Evolutionary conservation across 805 yeast species (phyloP).

Genomic region (Ogataea neopini): DNA sequence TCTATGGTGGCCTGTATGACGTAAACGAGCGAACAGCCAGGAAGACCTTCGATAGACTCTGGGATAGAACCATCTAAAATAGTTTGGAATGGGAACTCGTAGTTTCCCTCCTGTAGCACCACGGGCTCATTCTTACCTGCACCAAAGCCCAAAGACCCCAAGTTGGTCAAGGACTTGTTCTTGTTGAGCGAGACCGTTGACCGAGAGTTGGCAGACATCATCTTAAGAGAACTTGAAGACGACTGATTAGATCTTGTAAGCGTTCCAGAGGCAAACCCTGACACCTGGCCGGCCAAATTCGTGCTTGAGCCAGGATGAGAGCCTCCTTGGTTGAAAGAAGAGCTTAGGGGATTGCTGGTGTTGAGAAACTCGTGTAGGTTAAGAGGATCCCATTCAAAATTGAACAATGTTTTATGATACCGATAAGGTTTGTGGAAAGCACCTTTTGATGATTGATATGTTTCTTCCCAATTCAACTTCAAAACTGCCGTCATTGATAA

Average conservation of each 20-base stretch:
- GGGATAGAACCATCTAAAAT: slow-evolving; percentile 81
- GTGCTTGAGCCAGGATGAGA: slow-evolving; percentile 11
- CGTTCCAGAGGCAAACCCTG: slow-evolving; percentile 34
- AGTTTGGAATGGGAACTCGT: slow-evolving; percentile 86
- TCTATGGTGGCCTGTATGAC: slow-evolving; percentile 79
- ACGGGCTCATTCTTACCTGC: slow-evolving; percentile 33
- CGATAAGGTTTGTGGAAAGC: slow-evolving; percentile 45
- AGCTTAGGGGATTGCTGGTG: slow-evolving; percentile 21
- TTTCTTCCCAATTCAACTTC: slow-evolving; percentile 64
- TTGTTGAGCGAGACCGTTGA: slow-evolving; percentile 20
- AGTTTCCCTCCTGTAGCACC: slow-evolving; percentile 68
- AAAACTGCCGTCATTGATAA: slow-evolving; percentile 68
- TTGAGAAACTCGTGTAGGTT: slow-evolving; percentile 47
- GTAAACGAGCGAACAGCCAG: slow-evolving; percentile 73
- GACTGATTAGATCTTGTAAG: slow-evolving; percentile 39
- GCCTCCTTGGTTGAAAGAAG: slow-evolving; percentile 16
- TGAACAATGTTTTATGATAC: slow-evolving; percentile 66
- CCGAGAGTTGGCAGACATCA: slow-evolving; percentile 30
- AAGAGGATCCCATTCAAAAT: slow-evolving; percentile 74
- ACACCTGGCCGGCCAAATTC: slow-evolving; percentile 10
- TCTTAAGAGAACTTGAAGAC: slow-evolving; percentile 46
- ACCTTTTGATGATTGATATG: slow-evolving; percentile 47
- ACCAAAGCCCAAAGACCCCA: slow-evolving; percentile 26
- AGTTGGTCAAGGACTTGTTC: slow-evolving; percentile 37
- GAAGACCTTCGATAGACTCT: slow-evolving; percentile 89